These are phyloP conservation scores for Phialophora macrospora DNA, from an alignment of 2,329 filamentous ascomycete genomes.

Conservation along the genomic window DNA sequence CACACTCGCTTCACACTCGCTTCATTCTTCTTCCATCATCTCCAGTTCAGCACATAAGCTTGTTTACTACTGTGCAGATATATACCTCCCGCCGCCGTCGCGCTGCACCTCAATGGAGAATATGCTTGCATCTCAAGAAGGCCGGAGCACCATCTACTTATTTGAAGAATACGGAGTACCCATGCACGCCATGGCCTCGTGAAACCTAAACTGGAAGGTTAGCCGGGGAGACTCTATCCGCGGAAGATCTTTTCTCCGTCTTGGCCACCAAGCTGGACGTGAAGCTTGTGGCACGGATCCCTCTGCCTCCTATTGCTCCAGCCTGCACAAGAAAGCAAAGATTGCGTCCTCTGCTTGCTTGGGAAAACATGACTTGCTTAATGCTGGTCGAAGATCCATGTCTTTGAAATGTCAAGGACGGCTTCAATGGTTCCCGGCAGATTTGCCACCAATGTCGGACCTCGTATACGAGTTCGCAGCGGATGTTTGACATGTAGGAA, in stretches of 20 bases:
- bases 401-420: not conserved
- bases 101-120: too few relatives aligned
- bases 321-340: not conserved
- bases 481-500: conserved; percentile 27
- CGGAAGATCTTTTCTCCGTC: not conserved
- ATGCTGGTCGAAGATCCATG: not conserved
- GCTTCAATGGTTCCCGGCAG: not conserved
- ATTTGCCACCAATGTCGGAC: not conserved
- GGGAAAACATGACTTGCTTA: not conserved
- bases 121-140: too few relatives aligned
- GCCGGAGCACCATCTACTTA: too few relatives aligned
- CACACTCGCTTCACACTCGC: not conserved
- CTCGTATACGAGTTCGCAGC: not conserved
- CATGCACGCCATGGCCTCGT: too few relatives aligned
- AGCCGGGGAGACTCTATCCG: too few relatives aligned
- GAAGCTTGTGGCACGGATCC: not conserved
- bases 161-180: too few relatives aligned
- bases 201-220: too few relatives aligned
- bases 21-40: not conserved
- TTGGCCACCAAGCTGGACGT: not conserved
- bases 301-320: not conserved
- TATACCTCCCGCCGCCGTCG: too few relatives aligned
- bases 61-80: not conserved
- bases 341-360: not conserved
- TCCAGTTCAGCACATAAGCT: not conserved